A percentile compares a stretch with the other conserved stretches of the same genome.
Conservation (phyloP, 257 asterid genomes). For the Marsdenia floribunda region DNA sequence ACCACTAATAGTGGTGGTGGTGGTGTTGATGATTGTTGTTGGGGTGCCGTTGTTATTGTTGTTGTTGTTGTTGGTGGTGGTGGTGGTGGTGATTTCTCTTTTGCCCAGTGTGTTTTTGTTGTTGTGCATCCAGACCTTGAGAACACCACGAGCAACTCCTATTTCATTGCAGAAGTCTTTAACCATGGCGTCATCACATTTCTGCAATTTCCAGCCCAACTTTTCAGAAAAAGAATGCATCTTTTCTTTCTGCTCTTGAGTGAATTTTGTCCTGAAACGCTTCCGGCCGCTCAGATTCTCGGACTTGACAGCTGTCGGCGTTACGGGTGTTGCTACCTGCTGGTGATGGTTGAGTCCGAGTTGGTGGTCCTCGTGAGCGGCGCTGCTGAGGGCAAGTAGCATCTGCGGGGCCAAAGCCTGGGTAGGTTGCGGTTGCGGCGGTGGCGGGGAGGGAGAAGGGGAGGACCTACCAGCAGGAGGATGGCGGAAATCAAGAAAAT, state of each 20-base stretch:
- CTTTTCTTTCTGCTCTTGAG: slow-evolving; percentile 51
- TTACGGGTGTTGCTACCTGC: slow-evolving; percentile 44
- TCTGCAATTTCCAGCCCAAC: slow-evolving; percentile 64
- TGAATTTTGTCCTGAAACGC: slow-evolving; percentile 63
- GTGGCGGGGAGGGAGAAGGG: slow-evolving; percentile 38
- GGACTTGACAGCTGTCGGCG: slow-evolving; percentile 32
- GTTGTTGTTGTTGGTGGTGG: not conserved
- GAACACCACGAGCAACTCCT: slow-evolving; percentile 28
- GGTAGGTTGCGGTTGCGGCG: slow-evolving; percentile 22
- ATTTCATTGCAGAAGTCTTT: slow-evolving; percentile 41
- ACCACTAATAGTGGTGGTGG: not conserved
- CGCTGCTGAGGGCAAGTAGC: slow-evolving; percentile 28
- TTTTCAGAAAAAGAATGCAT: slow-evolving; percentile 52
- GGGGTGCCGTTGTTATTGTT: not conserved
- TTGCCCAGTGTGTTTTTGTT: slow-evolving; percentile 28
- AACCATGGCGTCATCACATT: slow-evolving; percentile 38
- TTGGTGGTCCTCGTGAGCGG: slow-evolving; percentile 33
- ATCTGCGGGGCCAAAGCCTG: slow-evolving; percentile 12
- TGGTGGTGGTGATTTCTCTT: not conserved
- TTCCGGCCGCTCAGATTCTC: slow-evolving; percentile 46
- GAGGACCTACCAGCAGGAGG: slow-evolving; percentile 24
- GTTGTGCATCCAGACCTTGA: slow-evolving; percentile 51
- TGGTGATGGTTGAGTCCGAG: slow-evolving; percentile 50
- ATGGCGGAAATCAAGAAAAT: slow-evolving; percentile 56
- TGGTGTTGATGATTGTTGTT: not conserved